Evolutionary conservation across 2,329 filamentous ascomycete species (phyloP), one percentile per base, ranked within the genome.

Genomic region (Escovopsis weberi): DNA sequence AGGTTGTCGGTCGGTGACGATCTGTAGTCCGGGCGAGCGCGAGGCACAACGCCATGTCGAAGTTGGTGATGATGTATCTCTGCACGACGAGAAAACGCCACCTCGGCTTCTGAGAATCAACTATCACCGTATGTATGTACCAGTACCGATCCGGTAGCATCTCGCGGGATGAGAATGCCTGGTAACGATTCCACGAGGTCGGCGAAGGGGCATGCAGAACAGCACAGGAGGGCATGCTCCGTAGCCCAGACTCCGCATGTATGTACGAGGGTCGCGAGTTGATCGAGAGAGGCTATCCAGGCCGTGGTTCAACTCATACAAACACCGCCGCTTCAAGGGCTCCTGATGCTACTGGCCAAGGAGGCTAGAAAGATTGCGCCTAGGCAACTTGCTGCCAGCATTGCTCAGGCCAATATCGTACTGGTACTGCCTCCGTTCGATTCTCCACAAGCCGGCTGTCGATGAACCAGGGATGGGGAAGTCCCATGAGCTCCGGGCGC

Each of bases 21-120:
- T 15, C n/a, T 9, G 23, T 39, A 10, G 23, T 15, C 23, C 26
- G 23, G 12, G 12, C 26, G 26, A 26, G 15, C 23, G 35, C 35
- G 18, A n/a, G n/a, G 37, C 33, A 18, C 28, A 40, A 26, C 26
- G n/a, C 38, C 26, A 40, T 28, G 28, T 19, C 26, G 15, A 28
- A 15, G n/a, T 39, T 28, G 8, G 12, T 15, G 34, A 36, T 18
- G 12, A 19, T 15, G 30, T 10, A 19, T 30, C 37, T 26, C 33
- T 33, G 26, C 38, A 35, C 26, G 32, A 30, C 41, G 37, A 35
- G 26, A 36, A 39, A 38, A 37, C 44, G 41, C 44, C 44, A 45
- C 44, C 32, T 45, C 44, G 44, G 44, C 44, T 45, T 39, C 39
- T 45, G 44, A 43, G 28, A 42, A 45, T 33, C 34, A 37, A 34